Base-by-base conservation (phyloP, 768 basidiomycete species). In the Hygrophorus pudorinus region DNA sequence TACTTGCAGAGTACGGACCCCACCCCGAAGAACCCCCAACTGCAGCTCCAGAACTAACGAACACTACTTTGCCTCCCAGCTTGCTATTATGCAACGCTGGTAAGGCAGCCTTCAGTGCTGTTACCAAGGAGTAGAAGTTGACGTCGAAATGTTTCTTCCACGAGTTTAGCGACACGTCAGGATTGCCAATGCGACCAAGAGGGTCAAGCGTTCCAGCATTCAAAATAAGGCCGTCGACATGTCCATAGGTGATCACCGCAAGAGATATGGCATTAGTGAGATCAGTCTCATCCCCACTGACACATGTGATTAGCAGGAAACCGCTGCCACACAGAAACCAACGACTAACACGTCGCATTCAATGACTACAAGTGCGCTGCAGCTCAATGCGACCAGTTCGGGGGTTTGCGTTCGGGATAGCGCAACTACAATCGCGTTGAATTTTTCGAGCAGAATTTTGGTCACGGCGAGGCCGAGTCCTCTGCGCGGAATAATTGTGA, bases 31-130 rank as follows among this genome's bases (percentile, higher is more conserved):
- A 71, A 12, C 72, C 75, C 41, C 80, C 79, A 12, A 74, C 70
- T 7, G 90, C 84, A 8, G 88, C 82, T 9, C 92, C 93, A 12
- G 87, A 91, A 54, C 86, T 90, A 33, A 93, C 72, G 49, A 94
- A 81, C 20, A 96, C 71, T 39, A 94, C 70, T 44, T 72, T 71
- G 1, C 85, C 88, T 16, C 75, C 75, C 5, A 60, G 47, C 5
- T 69, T 48, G 42, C 78, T 78, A 53, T 70, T 64, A 31, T 82
- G 79, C 48, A 97, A 66, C 47, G 75, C 66, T 4, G 90, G 88
- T 2, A 91, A 64, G 11, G 79, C 65, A 9, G 72, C 70, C 51
- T 81, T 73, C 27, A 92, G 54, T 17, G 85, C 74, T 28, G 78
- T 73, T 36, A 94, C 65, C 14, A 88, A 70, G 1, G 90, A 87